Conservation (phyloP, 192 early-diverging fungal species). For the Coemansia sp. region DNA sequence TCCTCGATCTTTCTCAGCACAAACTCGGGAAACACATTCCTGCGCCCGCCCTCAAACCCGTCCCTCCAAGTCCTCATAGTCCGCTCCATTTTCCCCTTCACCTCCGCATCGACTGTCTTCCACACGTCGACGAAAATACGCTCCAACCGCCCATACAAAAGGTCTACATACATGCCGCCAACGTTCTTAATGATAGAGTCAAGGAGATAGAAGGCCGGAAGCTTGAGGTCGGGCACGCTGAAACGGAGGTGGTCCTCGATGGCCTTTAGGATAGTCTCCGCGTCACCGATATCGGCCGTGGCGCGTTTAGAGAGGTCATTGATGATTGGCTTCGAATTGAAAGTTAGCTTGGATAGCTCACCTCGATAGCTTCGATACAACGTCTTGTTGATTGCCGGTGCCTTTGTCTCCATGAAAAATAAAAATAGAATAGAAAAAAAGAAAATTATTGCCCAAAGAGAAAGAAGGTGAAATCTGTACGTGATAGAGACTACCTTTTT, state of each 20-base stretch:
- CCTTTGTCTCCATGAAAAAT: not conserved
- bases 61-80: slow-evolving; percentile 84
- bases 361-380: slow-evolving; percentile 66
- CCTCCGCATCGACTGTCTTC: slow-evolving; percentile 65
- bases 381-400: slow-evolving; percentile 34
- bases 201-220: slow-evolving; percentile 88
- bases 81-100: slow-evolving; percentile 73
- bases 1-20: slow-evolving; percentile 53
- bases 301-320: slow-evolving; percentile 87
- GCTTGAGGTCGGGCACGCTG: slow-evolving; percentile 60
- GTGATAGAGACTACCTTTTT: not conserved
- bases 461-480: not conserved
- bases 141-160: slow-evolving; percentile 77
- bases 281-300: slow-evolving; percentile 67
- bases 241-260: slow-evolving; percentile 62
- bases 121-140: slow-evolving; percentile 78
- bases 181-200: slow-evolving; percentile 98
- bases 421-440: not conserved
- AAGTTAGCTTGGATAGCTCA: slow-evolving; percentile 79
- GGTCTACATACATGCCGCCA: slow-evolving; percentile 72
- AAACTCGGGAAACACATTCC: slow-evolving; percentile 50
- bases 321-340: slow-evolving; percentile 94
- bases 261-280: slow-evolving; percentile 76
- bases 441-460: not conserved
- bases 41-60: slow-evolving; percentile 56